Evolutionary conservation across 192 early-diverging fungal genomes (phyloP).

Genomic region (Dispira simplex): DNA sequence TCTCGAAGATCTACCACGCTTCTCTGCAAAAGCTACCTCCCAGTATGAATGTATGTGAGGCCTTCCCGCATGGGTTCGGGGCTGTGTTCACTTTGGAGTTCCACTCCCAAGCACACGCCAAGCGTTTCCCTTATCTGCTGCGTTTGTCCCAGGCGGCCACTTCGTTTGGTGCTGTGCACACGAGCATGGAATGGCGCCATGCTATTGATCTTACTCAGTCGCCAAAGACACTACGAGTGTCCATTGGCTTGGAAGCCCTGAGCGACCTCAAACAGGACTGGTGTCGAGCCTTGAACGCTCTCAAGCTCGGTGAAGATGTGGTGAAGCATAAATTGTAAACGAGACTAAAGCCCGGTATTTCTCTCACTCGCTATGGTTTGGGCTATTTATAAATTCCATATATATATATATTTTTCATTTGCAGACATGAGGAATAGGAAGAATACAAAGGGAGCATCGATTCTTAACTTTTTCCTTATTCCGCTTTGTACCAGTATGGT

Average conservation of each 20-base stretch:
- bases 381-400: no score
- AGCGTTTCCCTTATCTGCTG: conserved; percentile 26
- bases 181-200: conserved; percentile 51
- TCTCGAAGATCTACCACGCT: conserved; percentile 23
- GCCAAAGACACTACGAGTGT: conserved; percentile 37
- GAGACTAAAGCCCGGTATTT: no score
- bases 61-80: conserved; percentile 14
- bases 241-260: conserved; percentile 46
- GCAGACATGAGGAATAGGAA: no score
- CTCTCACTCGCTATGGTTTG: no score
- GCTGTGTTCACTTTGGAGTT: conserved; percentile 28
- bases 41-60: conserved; percentile 11
- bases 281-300: conserved; percentile 26
- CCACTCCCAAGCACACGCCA: conserved; percentile 25
- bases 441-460: no score
- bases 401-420: no score
- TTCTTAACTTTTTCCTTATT: no score
- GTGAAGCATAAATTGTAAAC: no score
- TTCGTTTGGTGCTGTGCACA: conserved; percentile 46
- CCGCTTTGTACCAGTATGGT: no score
- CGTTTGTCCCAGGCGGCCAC: conserved; percentile 37
- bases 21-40: conserved; percentile 11
- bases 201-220: conserved; percentile 22
- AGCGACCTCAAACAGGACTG: conserved; percentile 49
- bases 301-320: no score